Evolutionary conservation across 1,284 basidiomycete genomes (phyloP), one percentile per base, ranked within the genome.

Genomic region (Ceratorhiza oryzae-sativae): DNA sequence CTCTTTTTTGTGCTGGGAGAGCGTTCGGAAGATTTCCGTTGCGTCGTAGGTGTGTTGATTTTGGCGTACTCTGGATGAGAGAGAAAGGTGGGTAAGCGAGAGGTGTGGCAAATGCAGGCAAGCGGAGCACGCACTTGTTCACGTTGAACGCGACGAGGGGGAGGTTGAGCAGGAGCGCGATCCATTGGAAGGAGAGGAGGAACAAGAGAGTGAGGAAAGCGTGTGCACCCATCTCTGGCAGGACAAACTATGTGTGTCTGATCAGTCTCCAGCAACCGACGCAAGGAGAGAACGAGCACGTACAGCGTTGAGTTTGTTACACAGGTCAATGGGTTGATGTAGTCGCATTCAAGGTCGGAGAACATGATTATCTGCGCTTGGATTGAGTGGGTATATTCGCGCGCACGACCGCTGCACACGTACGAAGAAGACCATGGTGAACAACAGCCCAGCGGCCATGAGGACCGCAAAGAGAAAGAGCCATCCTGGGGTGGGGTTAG

Each of bases 291-390:
- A 79, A 46, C 20, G 6, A 10, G 23, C 73, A 79, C 81, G 71
- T 75, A 97, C 97, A 83, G 97, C 94, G 82, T 99, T 99, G 79
- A 99, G 90, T 85, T 98, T 98, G 85, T 98, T 98, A 85, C 97
- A 99, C 45, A 99, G 90, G 83, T 99, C 97, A 88, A 99, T 98
- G 71, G 97, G 97, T 99, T 99, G 85, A 99, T 97, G 84, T 98
- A 99, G 86, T 98, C 94, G 83, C 93, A 96, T 84, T 97, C 95
- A 79, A 97, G 85, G 84, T 97, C 95, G 58, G 94, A 96, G 86
- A 98, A 99, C 96, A 99, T 98, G 86, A 99, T 99, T 80, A 99
- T 97, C 97, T 98, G 77, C 30, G 18, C 25, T 39, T n/a, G 65
- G 20, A 68, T 62, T 53, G 36, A 71, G 73, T n/a, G 61, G 18